phyloP scores from a whole-genome alignment of 2,329 filamentous ascomycete species.

The Zarea fungicola region DNA sequence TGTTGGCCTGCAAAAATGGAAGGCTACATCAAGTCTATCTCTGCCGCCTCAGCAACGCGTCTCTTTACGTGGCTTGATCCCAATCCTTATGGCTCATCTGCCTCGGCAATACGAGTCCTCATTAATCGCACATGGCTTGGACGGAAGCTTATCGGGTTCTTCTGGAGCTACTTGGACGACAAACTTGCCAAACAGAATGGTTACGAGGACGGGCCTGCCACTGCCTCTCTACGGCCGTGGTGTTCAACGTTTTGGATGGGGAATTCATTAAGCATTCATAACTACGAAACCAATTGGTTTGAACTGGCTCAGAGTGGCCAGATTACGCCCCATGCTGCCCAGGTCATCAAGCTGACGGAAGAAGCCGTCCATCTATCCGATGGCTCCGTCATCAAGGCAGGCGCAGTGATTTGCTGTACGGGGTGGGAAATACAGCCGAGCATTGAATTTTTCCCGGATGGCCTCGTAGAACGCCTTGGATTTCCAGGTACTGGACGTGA shows the following conservation, averaged over 20 bases:
- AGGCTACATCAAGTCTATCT: constrained; percentile 53
- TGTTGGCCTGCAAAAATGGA: constrained; percentile 54
- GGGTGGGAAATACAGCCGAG: constrained; percentile 45
- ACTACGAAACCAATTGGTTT: constrained; percentile 46
- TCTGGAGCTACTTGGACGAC: constrained; percentile 43
- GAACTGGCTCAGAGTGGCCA: constrained; percentile 44
- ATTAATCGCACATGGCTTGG: constrained; percentile 47
- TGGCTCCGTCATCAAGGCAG: constrained; percentile 34
- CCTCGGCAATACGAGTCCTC: constrained; percentile 39
- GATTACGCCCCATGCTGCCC: constrained; percentile 42
- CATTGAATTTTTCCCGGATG: constrained; percentile 44
- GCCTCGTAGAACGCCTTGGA: constrained; percentile 13
- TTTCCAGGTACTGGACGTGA: neutral
- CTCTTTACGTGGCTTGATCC: constrained; percentile 61
- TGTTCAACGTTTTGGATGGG: constrained; percentile 42
- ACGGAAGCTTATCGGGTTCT: constrained; percentile 39
- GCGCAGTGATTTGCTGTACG: constrained; percentile 46
- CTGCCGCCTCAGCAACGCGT: constrained; percentile 48
- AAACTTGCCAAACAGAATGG: constrained; percentile 43
- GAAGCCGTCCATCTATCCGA: constrained; percentile 37
- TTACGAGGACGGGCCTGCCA: constrained; percentile 38
- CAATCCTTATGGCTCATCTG: constrained; percentile 57
- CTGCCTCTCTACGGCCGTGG: constrained; percentile 36
- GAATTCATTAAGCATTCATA: constrained; percentile 47
- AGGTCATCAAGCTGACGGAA: constrained; percentile 37